Conservation (phyloP, 495 filamentous ascomycete species). For the Mycothermus thermophilus region DNA sequence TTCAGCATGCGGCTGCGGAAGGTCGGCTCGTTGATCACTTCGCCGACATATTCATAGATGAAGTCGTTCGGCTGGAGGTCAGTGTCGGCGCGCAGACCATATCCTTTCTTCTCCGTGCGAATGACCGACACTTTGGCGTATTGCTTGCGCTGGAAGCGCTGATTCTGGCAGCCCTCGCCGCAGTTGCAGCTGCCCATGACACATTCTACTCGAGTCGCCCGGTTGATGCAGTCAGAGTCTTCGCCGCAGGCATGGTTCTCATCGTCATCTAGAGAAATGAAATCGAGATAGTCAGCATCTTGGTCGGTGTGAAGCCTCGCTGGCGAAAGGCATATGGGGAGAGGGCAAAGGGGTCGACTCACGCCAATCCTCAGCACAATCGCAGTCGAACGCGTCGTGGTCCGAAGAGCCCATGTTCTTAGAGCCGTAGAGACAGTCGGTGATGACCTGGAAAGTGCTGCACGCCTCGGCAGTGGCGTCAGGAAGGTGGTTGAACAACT, state of each 20-base stretch:
- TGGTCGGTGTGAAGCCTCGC: too few relatives aligned
- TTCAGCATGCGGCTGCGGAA: slow-evolving; percentile 81
- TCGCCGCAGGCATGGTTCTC: slow-evolving; percentile 83
- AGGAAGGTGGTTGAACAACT: slow-evolving; percentile 53
- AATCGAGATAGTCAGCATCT: too few relatives aligned
- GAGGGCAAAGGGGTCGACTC: too few relatives aligned
- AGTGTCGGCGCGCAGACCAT: slow-evolving; percentile 69
- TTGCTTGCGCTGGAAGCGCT: slow-evolving; percentile 81
- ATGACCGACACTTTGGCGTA: slow-evolving; percentile 90
- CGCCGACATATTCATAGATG: slow-evolving; percentile 96
- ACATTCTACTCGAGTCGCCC: slow-evolving; percentile 95
- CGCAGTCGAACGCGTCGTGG: slow-evolving; percentile 82
- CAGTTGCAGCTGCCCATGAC: slow-evolving; percentile 71
- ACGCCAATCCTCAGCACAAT: slow-evolving; percentile 95
- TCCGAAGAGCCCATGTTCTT: slow-evolving; percentile 84
- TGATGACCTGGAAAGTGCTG: slow-evolving; percentile 64
- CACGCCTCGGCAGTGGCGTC: slow-evolving; percentile 65
- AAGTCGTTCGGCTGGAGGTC: slow-evolving; percentile 72
- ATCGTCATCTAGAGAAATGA: slow-evolving; percentile 41
- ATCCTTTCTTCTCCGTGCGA: slow-evolving; percentile 95
- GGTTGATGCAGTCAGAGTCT: slow-evolving; percentile 98
- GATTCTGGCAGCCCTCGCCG: slow-evolving; percentile 78
- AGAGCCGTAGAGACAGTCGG: slow-evolving; percentile 72
- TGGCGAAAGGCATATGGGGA: too few relatives aligned
- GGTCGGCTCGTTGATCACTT: slow-evolving; percentile 84